Conservation (phyloP, 164 flowering plant species). For the Nymphaea colorata region DNA sequence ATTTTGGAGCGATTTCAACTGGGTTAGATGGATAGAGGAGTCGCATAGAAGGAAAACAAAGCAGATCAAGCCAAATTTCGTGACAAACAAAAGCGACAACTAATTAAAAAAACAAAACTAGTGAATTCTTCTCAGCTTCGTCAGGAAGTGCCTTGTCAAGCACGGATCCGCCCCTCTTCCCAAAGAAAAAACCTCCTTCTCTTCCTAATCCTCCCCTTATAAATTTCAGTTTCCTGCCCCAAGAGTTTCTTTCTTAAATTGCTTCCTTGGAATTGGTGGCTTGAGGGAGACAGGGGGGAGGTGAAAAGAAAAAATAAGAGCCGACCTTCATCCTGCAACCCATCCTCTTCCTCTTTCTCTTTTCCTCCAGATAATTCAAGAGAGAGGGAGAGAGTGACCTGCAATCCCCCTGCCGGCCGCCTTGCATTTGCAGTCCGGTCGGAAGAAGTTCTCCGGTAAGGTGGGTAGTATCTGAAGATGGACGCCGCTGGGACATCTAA, state of each 20-base stretch:
- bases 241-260: constrained; percentile 13
- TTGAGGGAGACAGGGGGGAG: not conserved
- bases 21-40: not conserved
- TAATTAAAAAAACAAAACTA: too few relatives aligned
- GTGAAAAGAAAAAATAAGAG: not conserved
- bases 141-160: constrained; percentile 17
- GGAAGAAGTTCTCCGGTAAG: too few relatives aligned
- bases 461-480: too few relatives aligned
- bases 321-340: not conserved
- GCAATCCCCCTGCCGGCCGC: not conserved
- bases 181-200: too few relatives aligned
- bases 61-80: not conserved
- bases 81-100: not conserved
- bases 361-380: not conserved
- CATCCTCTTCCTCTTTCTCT: not conserved
- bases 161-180: constrained; percentile 8
- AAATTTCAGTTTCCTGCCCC: constrained; percentile 5
- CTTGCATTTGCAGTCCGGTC: too few relatives aligned
- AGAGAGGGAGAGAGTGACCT: not conserved
- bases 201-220: constrained; percentile 4
- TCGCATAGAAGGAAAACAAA: not conserved
- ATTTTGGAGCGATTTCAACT: too few relatives aligned
- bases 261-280: constrained; percentile 6
- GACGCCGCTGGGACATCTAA: too few relatives aligned
- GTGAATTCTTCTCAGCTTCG: constrained; percentile 11